A percentile compares a stretch with the other conserved stretches of the same genome.
Conservation (phyloP, 768 basidiomycete species). For the Pisolithus tinctorius region DNA sequence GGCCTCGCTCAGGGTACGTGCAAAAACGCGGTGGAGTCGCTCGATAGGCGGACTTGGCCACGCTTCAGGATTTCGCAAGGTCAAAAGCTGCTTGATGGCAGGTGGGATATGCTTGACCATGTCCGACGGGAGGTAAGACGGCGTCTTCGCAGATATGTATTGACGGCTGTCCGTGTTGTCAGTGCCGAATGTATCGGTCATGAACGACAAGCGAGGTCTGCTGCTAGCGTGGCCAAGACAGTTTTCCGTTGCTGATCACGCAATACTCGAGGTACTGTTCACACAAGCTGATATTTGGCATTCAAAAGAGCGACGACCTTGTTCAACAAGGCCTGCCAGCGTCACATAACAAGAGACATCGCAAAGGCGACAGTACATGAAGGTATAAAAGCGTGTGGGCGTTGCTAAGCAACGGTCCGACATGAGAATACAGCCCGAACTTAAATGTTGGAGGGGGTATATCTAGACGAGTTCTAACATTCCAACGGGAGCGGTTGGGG, state of each 20-base stretch:
- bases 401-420: neutral
- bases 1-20: conserved; percentile 61
- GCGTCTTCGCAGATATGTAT: neutral
- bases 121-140: conserved; percentile 2
- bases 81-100: conserved; percentile 64
- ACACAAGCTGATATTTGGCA: neutral
- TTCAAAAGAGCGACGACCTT: neutral
- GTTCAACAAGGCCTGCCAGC: conserved; percentile 4
- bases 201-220: neutral
- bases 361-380: neutral
- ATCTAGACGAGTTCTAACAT: neutral
- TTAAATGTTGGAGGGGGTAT: neutral
- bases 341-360: neutral
- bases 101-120: conserved; percentile 50
- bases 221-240: too few relatives aligned
- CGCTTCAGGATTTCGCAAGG: conserved; percentile 56
- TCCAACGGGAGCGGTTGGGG: neutral
- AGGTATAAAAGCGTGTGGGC: neutral
- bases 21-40: conserved; percentile 50
- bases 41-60: conserved; percentile 49
- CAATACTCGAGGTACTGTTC: too few relatives aligned
- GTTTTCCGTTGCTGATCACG: too few relatives aligned
- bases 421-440: neutral
- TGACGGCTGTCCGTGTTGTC: neutral
- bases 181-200: neutral